Evolutionary conservation across 2,329 filamentous ascomycete species (phyloP).

Genomic region (Talaromyces amestolkiae): DNA sequence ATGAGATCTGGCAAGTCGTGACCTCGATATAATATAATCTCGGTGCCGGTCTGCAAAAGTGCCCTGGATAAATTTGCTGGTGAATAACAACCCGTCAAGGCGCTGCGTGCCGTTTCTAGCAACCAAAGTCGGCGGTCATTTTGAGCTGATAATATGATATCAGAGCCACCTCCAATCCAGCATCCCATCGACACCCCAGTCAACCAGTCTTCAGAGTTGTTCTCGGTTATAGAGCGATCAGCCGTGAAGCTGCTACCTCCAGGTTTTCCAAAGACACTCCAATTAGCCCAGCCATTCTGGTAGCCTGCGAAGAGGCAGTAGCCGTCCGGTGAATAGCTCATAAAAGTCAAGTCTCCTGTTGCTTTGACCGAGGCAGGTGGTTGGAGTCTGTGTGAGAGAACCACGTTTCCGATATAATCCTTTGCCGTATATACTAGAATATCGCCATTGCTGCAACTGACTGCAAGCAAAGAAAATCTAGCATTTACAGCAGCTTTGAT

Average conservation of each 20-base stretch:
- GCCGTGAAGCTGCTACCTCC: conserved; percentile 78
- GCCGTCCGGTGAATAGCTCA: conserved; percentile 90
- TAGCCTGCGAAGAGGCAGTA: conserved; percentile 95
- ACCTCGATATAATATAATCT: conserved; percentile 87
- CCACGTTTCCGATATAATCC: conserved; percentile 91
- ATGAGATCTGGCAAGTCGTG: conserved; percentile 89
- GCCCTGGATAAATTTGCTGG: conserved; percentile 87
- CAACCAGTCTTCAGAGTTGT: conserved; percentile 81
- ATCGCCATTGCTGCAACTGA: conserved; percentile 75
- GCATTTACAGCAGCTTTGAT: conserved; percentile 83
- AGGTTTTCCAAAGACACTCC: conserved; percentile 95
- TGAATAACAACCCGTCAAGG: conserved; percentile 87
- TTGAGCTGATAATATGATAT: conserved; percentile 72
- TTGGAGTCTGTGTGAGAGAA: conserved; percentile 74
- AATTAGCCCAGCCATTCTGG: conserved; percentile 87
- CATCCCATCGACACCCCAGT: conserved; percentile 71
- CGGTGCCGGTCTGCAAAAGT: conserved; percentile 81
- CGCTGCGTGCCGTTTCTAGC: conserved; percentile 88
- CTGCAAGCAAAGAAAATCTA: conserved; percentile 85
- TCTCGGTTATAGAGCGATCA: conserved; percentile 61
- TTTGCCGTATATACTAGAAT: conserved; percentile 88
- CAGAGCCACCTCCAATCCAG: conserved; percentile 85
- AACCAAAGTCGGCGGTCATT: conserved; percentile 77
- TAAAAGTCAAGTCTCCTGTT: conserved; percentile 68
- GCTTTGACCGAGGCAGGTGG: conserved; percentile 65